Evolutionary conservation across 1,139 yeast genomes (phyloP).

Genomic region (Candida sanyaensis): DNA sequence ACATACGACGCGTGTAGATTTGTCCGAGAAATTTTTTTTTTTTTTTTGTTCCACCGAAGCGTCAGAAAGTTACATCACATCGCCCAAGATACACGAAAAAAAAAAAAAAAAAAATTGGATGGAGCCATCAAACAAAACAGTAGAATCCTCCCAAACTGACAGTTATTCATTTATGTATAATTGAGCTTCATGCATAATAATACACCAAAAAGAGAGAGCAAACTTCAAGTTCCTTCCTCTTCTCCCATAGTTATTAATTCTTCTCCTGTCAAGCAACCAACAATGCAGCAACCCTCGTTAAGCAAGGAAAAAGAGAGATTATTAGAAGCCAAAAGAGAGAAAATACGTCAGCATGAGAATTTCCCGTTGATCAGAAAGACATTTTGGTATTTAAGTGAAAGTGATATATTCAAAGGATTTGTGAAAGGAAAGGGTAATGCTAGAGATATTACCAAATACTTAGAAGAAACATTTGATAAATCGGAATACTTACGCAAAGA

Average conservation of each 20-base stretch:
- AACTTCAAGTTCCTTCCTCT: conserved; percentile 40
- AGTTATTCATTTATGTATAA: too few relatives aligned
- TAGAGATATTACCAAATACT: conserved; percentile 53
- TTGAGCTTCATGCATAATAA: neutral
- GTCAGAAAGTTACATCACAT: too few relatives aligned
- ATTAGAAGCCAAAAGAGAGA: conserved; percentile 39
- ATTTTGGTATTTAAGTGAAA: conserved; percentile 47
- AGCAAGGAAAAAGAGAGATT: conserved; percentile 28
- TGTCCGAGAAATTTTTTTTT: too few relatives aligned
- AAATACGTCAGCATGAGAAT: conserved; percentile 44
- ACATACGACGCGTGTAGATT: too few relatives aligned
- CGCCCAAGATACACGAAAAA: too few relatives aligned
- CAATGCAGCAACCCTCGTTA: conserved; percentile 13
- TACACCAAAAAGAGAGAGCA: conserved; percentile 20
- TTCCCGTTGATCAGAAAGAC: conserved; percentile 50
- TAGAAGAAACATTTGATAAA: conserved; percentile 38
- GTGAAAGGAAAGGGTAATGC: conserved; percentile 60
- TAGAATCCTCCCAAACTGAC: too few relatives aligned
- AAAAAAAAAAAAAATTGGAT: too few relatives aligned
- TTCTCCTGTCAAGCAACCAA: conserved; percentile 21
- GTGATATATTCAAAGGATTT: conserved; percentile 61
- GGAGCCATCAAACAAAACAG: too few relatives aligned
- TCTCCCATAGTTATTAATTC: conserved; percentile 33
- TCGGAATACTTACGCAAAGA: conserved; percentile 28
- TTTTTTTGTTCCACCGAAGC: too few relatives aligned